These are phyloP conservation scores for Stagonosporopsis chrysanthemi DNA, from an alignment of 2,329 filamentous ascomycete species.

Conservation along the genomic window DNA sequence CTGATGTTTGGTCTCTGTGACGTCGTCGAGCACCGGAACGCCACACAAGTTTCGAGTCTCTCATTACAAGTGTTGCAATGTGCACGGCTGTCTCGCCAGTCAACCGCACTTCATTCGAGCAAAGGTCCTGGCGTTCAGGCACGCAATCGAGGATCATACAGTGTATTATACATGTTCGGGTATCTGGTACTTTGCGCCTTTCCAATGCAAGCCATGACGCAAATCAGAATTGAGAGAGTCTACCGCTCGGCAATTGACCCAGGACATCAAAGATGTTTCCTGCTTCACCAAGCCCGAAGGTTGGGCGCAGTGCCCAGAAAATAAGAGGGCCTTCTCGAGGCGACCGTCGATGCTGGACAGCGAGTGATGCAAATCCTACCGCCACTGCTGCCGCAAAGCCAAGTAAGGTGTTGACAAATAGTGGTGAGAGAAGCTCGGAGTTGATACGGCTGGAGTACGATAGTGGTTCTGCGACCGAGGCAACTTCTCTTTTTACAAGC, in stretches of 20 bases:
- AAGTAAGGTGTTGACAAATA: slow-evolving; percentile 35
- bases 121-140: neutral
- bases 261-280: slow-evolving; percentile 43
- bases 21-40: slow-evolving; percentile 4
- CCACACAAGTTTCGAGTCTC: neutral
- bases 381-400: slow-evolving; percentile 31
- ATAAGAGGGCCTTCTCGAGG: slow-evolving; percentile 44
- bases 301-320: slow-evolving; percentile 44
- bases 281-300: slow-evolving; percentile 39
- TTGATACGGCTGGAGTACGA: slow-evolving; percentile 14
- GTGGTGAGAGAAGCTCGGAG: slow-evolving; percentile 41
- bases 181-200: slow-evolving; percentile 20
- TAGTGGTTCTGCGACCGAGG: slow-evolving; percentile 19
- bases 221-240: slow-evolving; percentile 24
- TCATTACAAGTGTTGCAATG: slow-evolving; percentile 7
- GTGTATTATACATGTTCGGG: slow-evolving; percentile 14
- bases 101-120: neutral
- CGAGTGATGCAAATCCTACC: slow-evolving; percentile 38
- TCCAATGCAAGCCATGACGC: slow-evolving; percentile 18
- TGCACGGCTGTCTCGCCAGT: slow-evolving; percentile 1
- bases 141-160: neutral
- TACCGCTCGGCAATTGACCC: slow-evolving; percentile 32
- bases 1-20: slow-evolving; percentile 13
- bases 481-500: slow-evolving; percentile 17
- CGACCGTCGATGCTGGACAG: slow-evolving; percentile 42